Conservation (phyloP, 805 yeast genomes). For the Yamadazyma olivae region DNA sequence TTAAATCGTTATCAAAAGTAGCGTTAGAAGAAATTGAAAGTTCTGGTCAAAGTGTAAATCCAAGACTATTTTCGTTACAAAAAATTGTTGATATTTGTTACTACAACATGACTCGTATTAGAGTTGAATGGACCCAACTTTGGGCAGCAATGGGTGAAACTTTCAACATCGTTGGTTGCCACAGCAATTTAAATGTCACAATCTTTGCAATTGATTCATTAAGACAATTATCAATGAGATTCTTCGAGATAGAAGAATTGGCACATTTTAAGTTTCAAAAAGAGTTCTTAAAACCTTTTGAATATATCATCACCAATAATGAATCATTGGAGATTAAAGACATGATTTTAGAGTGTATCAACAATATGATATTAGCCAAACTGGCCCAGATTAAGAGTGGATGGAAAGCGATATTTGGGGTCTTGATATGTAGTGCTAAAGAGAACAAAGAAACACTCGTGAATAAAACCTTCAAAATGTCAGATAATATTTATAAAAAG, state of each 20-base stretch:
- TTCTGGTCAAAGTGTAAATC: constrained; percentile 75
- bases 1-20: constrained; percentile 80
- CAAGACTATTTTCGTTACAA: constrained; percentile 88
- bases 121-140: constrained; percentile 93
- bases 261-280: constrained; percentile 94
- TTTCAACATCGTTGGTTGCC: constrained; percentile 82
- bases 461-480: constrained; percentile 58
- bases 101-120: constrained; percentile 93
- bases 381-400: constrained; percentile 81
- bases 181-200: constrained; percentile 70
- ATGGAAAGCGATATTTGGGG: constrained; percentile 86
- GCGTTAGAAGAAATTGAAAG: constrained; percentile 89
- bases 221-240: constrained; percentile 88
- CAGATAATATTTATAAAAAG: constrained; percentile 57
- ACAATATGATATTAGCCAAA: constrained; percentile 78
- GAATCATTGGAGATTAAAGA: constrained; percentile 70
- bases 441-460: constrained; percentile 59
- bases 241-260: constrained; percentile 89
- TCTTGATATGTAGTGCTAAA: constrained; percentile 70
- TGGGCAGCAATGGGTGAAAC: constrained; percentile 94
- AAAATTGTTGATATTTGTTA: constrained; percentile 97
- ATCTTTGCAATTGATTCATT: constrained; percentile 92
- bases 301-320: constrained; percentile 69
- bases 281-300: constrained; percentile 90
- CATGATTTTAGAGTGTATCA: constrained; percentile 85